Evolutionary conservation across 768 basidiomycete genomes (phyloP).

Genomic region (Mycena vitilis): DNA sequence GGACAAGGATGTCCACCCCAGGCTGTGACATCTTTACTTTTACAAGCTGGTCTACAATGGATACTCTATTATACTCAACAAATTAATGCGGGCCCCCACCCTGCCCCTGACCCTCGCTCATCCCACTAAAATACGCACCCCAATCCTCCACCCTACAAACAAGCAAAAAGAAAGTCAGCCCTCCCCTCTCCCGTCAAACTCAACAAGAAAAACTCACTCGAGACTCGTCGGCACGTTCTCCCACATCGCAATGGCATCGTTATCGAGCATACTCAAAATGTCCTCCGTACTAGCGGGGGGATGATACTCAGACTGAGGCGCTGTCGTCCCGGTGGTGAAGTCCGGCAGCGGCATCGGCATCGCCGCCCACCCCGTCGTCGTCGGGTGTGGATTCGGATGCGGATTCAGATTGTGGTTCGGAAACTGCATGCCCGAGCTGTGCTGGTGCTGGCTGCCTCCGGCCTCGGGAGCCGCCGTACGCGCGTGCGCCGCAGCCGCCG

Average conservation of each 20-base stretch:
- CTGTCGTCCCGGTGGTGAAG: not conserved
- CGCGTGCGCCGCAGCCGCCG: too few species aligned
- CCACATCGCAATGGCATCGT: constrained; percentile 62
- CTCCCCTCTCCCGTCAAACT: not conserved
- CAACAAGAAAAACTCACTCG: constrained; percentile 50
- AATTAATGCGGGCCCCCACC: not conserved
- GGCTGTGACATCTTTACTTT: too few species aligned
- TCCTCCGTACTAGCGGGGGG: not conserved
- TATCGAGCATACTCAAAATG: constrained; percentile 37
- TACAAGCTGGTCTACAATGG: too few species aligned
- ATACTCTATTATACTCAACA: too few species aligned
- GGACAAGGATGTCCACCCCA: too few species aligned
- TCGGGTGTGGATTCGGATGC: not conserved
- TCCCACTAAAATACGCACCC: constrained; percentile 3
- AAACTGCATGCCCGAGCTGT: not conserved
- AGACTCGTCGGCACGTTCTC: constrained; percentile 57
- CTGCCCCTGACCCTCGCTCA: constrained; percentile 4
- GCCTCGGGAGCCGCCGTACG: too few species aligned
- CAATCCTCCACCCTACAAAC: constrained; percentile 13
- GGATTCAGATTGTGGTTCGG: not conserved
- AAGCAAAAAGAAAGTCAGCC: too few species aligned
- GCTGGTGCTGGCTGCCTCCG: not conserved
- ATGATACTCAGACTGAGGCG: not conserved
- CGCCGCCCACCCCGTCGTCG: not conserved
- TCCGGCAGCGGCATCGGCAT: not conserved